phyloP scores from a whole-genome alignment of 2,329 filamentous ascomycete genomes.

The Botrytis porri region DNA sequence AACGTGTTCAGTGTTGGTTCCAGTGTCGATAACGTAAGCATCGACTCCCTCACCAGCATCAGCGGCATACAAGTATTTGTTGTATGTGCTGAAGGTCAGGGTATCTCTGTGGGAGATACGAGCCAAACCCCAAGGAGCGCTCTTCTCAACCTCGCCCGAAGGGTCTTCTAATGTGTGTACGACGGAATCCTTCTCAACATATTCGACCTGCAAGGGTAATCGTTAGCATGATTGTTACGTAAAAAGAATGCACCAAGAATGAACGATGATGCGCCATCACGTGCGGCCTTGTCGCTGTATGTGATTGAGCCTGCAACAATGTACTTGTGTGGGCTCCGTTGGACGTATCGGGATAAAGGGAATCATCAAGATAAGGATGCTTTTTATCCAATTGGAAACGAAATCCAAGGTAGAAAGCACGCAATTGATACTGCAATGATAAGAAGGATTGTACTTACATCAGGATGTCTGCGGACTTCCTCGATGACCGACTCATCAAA shows the following conservation, averaged over 20 bases:
- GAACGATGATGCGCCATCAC: constrained; percentile 26
- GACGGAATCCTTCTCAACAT: constrained; percentile 90
- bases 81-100: constrained; percentile 88
- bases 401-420: constrained; percentile 1
- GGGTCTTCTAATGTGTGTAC: constrained; percentile 73
- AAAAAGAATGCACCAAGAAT: constrained; percentile 1
- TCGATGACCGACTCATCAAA: constrained; percentile 93
- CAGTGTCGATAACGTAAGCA: constrained; percentile 97
- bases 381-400: constrained; percentile 6
- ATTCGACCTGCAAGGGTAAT: constrained; percentile 69
- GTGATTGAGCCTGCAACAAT: constrained; percentile 1
- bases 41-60: constrained; percentile 96
- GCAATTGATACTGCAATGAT: not conserved
- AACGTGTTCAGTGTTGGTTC: constrained; percentile 88
- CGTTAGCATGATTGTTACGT: constrained; percentile 25
- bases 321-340: not conserved
- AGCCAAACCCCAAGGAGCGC: constrained; percentile 97
- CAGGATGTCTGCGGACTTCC: constrained; percentile 88
- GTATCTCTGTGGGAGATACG: constrained; percentile 92
- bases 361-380: not conserved
- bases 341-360: constrained; percentile 2
- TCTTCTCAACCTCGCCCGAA: constrained; percentile 71
- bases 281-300: constrained; percentile 24
- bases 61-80: constrained; percentile 92
- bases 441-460: constrained; percentile 67